A percentile compares a stretch with the other conserved stretches of the same genome.
Evolutionary conservation across 495 filamentous ascomycete species (phyloP).

Genomic region (Baudoinia panamericana): DNA sequence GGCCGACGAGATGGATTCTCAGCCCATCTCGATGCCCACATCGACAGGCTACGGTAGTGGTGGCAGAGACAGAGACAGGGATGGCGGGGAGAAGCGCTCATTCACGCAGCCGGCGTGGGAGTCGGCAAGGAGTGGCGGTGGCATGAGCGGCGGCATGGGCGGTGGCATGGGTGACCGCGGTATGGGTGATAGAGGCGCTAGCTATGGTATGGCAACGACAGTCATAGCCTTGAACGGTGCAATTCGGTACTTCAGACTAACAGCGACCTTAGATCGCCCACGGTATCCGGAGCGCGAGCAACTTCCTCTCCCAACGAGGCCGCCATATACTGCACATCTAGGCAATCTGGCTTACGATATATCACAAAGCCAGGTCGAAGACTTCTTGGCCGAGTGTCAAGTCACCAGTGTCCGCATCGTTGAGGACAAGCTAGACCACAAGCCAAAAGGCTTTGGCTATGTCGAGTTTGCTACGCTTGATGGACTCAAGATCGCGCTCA

Average conservation of each 20-base stretch:
- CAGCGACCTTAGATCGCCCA: slow-evolving; percentile 12
- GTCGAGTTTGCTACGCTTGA: slow-evolving; percentile 83
- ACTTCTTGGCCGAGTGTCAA: slow-evolving; percentile 73
- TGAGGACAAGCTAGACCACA: slow-evolving; percentile 79
- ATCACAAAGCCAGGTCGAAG: slow-evolving; percentile 61
- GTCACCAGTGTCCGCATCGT: slow-evolving; percentile 87
- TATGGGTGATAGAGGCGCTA: slow-evolving; percentile 15
- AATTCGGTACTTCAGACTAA: too few relatives aligned
- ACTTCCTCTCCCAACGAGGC: slow-evolving; percentile 75
- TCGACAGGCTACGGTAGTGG: slow-evolving; percentile 7
- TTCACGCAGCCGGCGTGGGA: slow-evolving; percentile 19
- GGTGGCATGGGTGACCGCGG: slow-evolving; percentile 8
- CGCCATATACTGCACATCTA: slow-evolving; percentile 88
- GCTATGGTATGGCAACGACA: slow-evolving; percentile 14
- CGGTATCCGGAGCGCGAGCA: slow-evolving; percentile 50
- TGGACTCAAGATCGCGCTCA: slow-evolving; percentile 81
- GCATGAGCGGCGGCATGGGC: slow-evolving; percentile 8
- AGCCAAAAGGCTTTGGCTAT: slow-evolving; percentile 96
- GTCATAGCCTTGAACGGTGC: too few relatives aligned
- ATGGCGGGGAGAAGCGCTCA: slow-evolving; percentile 16
- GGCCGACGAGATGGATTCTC: slow-evolving; percentile 87
- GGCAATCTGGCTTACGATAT: slow-evolving; percentile 94
- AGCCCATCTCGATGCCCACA: slow-evolving; percentile 12
- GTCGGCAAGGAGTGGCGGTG: slow-evolving; percentile 10
- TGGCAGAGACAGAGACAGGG: slow-evolving; percentile 5